Evolutionary conservation across 805 yeast species (phyloP).

Genomic region (Osmozyma mogii): DNA sequence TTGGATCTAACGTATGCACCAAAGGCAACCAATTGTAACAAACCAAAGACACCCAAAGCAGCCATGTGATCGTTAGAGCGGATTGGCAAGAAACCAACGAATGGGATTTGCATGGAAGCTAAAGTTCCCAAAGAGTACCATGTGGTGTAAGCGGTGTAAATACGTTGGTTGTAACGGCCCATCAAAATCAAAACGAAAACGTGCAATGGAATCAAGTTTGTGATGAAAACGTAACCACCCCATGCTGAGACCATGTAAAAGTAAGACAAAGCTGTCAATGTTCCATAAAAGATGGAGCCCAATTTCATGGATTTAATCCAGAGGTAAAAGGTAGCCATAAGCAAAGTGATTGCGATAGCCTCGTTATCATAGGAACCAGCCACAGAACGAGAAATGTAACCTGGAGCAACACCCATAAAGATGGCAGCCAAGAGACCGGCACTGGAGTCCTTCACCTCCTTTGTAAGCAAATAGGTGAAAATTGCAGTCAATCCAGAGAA

Average conservation of each 20-base stretch:
- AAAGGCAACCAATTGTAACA: conserved; percentile 81
- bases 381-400: conserved; percentile 95
- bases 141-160: conserved; percentile 88
- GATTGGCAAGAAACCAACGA: conserved; percentile 95
- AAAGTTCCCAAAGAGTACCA: conserved; percentile 98
- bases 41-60: conserved; percentile 93
- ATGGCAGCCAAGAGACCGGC: conserved; percentile 91
- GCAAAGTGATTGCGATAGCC: conserved; percentile 92
- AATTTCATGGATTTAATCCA: conserved; percentile 93
- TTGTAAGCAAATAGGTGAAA: conserved; percentile 79
- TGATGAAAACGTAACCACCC: conserved; percentile 99
- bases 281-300: conserved; percentile 81
- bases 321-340: conserved; percentile 90
- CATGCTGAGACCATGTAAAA: conserved; percentile 99
- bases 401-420: conserved; percentile 97
- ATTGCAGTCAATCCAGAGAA: conserved; percentile 89
- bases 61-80: conserved; percentile 98
- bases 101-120: conserved; percentile 98
- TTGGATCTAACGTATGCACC: conserved; percentile 74
- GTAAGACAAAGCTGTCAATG: conserved; percentile 79
- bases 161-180: conserved; percentile 84
- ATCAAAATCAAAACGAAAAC: conserved; percentile 81
- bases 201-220: conserved; percentile 94
- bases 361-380: conserved; percentile 99
- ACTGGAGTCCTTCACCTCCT: conserved; percentile 80